These are phyloP conservation scores for Lichenothelia convexa DNA, from an alignment of 495 filamentous ascomycete species.

Conservation along the genomic window DNA sequence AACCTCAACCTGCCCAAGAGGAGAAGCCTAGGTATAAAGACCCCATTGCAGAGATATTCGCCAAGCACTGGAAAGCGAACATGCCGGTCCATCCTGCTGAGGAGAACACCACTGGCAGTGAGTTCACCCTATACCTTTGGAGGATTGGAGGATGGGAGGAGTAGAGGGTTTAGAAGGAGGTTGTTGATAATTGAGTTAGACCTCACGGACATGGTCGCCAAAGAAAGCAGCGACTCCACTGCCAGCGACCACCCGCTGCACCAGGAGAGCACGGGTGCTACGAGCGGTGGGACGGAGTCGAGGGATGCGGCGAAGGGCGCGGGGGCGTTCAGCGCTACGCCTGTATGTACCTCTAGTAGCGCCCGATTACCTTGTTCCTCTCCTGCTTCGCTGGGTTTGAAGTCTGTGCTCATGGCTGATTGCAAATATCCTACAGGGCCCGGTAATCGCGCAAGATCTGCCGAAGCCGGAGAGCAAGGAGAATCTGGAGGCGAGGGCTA, in stretches of 20 bases:
- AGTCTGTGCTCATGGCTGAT: neutral
- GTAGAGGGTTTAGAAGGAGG: too few relatives aligned
- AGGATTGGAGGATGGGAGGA: too few relatives aligned
- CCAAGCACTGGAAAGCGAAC: too few relatives aligned
- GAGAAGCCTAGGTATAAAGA: too few relatives aligned
- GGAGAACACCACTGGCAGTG: slow-evolving; percentile 19
- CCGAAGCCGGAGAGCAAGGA: slow-evolving; percentile 32
- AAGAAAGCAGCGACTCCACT: slow-evolving; percentile 17
- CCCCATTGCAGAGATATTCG: too few relatives aligned
- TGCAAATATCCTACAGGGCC: slow-evolving; percentile 8
- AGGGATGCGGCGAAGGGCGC: too few relatives aligned
- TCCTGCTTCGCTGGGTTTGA: neutral
- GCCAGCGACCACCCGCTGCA: slow-evolving; percentile 12
- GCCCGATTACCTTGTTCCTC: neutral
- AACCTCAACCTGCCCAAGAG: too few relatives aligned
- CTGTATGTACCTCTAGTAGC: slow-evolving; percentile 5
- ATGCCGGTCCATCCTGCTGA: slow-evolving; percentile 27
- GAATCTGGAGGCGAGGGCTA: slow-evolving; percentile 20
- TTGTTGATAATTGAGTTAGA: too few relatives aligned
- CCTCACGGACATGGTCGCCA: slow-evolving; percentile 19
- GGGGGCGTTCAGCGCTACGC: slow-evolving; percentile 14
- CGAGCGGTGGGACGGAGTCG: slow-evolving; percentile 5
- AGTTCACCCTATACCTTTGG: slow-evolving; percentile 4
- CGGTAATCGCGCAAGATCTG: slow-evolving; percentile 26
- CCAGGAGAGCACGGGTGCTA: slow-evolving; percentile 9